phyloP scores from a whole-genome alignment of 75 land plant genomes.

The Sequoiadendron giganteum region DNA sequence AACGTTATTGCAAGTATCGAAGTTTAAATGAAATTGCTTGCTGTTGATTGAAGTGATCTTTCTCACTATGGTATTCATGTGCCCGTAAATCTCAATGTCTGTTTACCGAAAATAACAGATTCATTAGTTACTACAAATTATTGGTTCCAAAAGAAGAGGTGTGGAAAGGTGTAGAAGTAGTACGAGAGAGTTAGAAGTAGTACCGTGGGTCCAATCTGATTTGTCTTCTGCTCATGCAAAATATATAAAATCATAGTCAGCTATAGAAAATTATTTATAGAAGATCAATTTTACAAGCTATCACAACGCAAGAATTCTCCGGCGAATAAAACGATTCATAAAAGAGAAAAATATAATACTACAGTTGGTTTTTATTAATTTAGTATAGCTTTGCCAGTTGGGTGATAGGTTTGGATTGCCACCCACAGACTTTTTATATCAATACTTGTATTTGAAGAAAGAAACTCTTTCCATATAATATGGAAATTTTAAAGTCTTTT shows the following conservation, averaged over 20 bases:
- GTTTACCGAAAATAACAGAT: slow-evolving; percentile 3
- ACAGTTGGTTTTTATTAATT: no score
- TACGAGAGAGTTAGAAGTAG: neutral
- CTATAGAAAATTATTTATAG: no score
- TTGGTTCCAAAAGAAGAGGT: neutral
- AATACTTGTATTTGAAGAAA: no score
- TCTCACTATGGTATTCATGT: slow-evolving; percentile 28
- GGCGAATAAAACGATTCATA: no score
- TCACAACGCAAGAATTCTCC: no score
- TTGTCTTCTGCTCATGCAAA: neutral
- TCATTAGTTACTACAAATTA: neutral
- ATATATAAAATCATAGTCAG: neutral
- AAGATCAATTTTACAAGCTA: no score
- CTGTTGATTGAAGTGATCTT: slow-evolving; percentile 61
- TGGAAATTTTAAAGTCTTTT: no score
- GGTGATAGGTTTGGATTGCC: no score
- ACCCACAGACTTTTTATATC: no score
- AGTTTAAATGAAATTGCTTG: slow-evolving; percentile 49
- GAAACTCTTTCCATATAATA: no score
- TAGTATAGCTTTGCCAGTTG: no score
- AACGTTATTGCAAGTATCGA: slow-evolving; percentile 46
- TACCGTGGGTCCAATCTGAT: neutral
- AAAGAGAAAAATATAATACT: no score
- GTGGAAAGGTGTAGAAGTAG: neutral
- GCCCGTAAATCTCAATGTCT: slow-evolving; percentile 44